Base-by-base conservation (phyloP, 352 stramenopile genomes). In the Globisporangium middletonii region DNA sequence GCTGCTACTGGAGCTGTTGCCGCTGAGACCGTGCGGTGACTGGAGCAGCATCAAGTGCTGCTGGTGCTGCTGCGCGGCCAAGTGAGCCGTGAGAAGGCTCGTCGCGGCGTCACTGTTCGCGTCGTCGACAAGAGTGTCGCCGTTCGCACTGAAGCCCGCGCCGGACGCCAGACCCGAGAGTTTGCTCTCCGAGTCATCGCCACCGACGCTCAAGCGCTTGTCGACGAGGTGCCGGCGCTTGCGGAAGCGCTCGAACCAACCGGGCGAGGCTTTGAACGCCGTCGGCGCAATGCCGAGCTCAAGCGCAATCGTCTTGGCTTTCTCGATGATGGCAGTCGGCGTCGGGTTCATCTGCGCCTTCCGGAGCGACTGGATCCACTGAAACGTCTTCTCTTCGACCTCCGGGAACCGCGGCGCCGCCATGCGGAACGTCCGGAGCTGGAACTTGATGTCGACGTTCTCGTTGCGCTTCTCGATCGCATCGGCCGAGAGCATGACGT, bases 161-260 rank as follows among this genome's bases (percentile, higher is more conserved):
- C 23, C 23, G 23, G 23, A 18, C 3, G 11, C 15, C 4, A 13
- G 5, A 11, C 38, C 38, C 12, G 11, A 5, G 3, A 43, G 38
- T 15, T 47, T 46, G 11, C 8, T 11, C 1, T 51, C 48, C 23
- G 23, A 30, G 35, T 57, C 57, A 33, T 58, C n/a, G 11, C 57
- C 57, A 8, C 50, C 57, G 23, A 63, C 33, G 43, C 50, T 63
- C 50, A 57, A 30, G 18, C 57, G 57, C 30, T 38, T 52, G 50
- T 63, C 57, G 3, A 46, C 51, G 28, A 63, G 43, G 11, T 30
- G 57, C 16, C 50, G 41, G 7, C 57, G 49, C 33, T 56, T 57
- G 11, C 57, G 57, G 45, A 64, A 64, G 11, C 53, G 51, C 45
- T 64, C 59, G 19, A 64, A 52, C 59, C 52, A 64, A 9, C 52